These are phyloP conservation scores for Aspergillus hancockii DNA, from an alignment of 495 filamentous ascomycete species.

Conservation along the genomic window DNA sequence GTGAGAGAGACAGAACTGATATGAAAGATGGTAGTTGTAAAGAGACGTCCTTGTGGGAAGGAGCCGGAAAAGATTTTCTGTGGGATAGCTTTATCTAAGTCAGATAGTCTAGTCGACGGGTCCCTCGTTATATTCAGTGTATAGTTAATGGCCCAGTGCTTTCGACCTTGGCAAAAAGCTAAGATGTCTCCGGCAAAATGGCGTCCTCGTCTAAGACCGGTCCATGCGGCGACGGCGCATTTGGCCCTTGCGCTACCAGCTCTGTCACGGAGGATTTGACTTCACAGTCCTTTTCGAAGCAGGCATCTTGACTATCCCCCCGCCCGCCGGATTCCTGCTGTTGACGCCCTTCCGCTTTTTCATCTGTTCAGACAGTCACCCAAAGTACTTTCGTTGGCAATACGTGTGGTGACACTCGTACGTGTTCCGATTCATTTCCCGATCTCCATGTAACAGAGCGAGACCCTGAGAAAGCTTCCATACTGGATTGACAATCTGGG, in stretches of 20 bases:
- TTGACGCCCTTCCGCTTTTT: slow-evolving; percentile 36
- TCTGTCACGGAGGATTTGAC: slow-evolving; percentile 48
- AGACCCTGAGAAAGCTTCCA: not conserved
- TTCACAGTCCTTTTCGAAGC: slow-evolving; percentile 56
- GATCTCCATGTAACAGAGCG: slow-evolving; percentile 4
- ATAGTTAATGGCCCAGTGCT: too few relatives aligned
- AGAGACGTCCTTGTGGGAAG: too few relatives aligned
- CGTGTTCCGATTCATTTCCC: not conserved
- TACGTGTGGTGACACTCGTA: slow-evolving; percentile 16
- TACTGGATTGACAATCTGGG: too few relatives aligned
- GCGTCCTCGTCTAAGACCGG: not conserved
- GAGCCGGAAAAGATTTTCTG: too few relatives aligned
- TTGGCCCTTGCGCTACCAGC: slow-evolving; percentile 16
- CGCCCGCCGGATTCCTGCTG: slow-evolving; percentile 42
- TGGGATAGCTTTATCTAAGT: too few relatives aligned
- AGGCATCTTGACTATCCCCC: slow-evolving; percentile 45
- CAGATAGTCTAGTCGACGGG: too few relatives aligned
- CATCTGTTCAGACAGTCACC: slow-evolving; percentile 33
- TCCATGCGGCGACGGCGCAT: slow-evolving; percentile 15
- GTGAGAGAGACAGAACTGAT: too few relatives aligned
- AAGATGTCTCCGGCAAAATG: too few relatives aligned
- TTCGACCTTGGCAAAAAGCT: too few relatives aligned
- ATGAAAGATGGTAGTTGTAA: too few relatives aligned
- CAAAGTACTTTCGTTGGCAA: slow-evolving; percentile 32
- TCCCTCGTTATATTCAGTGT: too few relatives aligned